phyloP scores from a whole-genome alignment of 345 rosid species.

The Erucastrum elatum region DNA sequence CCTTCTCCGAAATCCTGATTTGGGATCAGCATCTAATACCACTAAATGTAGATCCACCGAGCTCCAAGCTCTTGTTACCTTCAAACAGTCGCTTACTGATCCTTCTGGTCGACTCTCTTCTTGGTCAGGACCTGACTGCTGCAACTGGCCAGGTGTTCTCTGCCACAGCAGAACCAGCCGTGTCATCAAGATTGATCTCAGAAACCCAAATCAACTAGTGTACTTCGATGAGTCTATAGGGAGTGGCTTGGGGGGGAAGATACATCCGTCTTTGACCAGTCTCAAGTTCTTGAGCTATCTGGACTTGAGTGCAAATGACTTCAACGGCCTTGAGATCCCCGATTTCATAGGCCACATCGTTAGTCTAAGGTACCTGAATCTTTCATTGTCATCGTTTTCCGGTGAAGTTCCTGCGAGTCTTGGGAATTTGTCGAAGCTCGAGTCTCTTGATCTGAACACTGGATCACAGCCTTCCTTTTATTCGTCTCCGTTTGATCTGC shows the following conservation, averaged over 20 bases:
- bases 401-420: conserved; percentile 40
- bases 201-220: conserved; percentile 19
- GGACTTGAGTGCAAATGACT: conserved; percentile 45
- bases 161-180: conserved; percentile 40
- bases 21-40: conserved; percentile 10
- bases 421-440: conserved; percentile 47
- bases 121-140: conserved; percentile 54
- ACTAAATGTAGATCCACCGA: conserved; percentile 38
- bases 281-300: conserved; percentile 45
- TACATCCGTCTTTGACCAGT: conserved; percentile 41
- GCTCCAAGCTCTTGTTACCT: conserved; percentile 45
- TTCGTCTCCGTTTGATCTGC: too few species aligned
- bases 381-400: conserved; percentile 42
- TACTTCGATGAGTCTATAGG: conserved; percentile 15
- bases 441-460: conserved; percentile 26
- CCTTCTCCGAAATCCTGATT: not conserved
- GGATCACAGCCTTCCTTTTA: too few species aligned
- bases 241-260: conserved; percentile 42
- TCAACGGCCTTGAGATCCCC: conserved; percentile 41
- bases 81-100: conserved; percentile 44
- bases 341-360: conserved; percentile 36
- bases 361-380: conserved; percentile 42
- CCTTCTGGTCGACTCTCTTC: conserved; percentile 43
- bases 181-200: conserved; percentile 44
- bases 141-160: conserved; percentile 46